Conservation (phyloP, 2,329 filamentous ascomycete species). For the Xylariaceae sp. region DNA sequence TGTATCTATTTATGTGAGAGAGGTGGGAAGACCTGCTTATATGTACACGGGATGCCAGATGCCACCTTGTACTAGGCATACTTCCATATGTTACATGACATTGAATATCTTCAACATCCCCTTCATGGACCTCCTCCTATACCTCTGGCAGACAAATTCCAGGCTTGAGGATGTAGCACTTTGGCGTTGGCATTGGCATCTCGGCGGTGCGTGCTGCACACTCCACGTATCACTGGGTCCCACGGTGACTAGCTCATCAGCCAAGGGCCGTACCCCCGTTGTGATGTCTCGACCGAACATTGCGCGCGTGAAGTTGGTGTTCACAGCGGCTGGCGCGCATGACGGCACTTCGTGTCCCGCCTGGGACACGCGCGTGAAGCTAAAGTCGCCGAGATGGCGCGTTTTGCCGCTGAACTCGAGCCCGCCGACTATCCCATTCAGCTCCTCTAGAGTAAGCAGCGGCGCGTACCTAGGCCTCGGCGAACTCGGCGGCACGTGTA, state of each 20-base stretch:
- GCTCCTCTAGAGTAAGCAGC: slow-evolving; percentile 45
- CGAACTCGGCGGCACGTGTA: slow-evolving; percentile 62
- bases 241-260: slow-evolving; percentile 43
- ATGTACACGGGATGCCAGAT: too few species aligned
- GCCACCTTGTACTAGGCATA: too few species aligned
- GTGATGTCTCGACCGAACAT: slow-evolving; percentile 54
- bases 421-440: slow-evolving; percentile 34
- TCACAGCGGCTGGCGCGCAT: slow-evolving; percentile 11
- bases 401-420: slow-evolving; percentile 58
- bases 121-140: slow-evolving; percentile 27
- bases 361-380: slow-evolving; percentile 49
- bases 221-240: slow-evolving; percentile 43
- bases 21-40: too few species aligned
- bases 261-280: slow-evolving; percentile 55
- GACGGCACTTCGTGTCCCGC: slow-evolving; percentile 20
- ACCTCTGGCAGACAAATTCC: slow-evolving; percentile 26
- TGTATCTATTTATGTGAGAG: too few species aligned
- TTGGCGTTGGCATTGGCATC: slow-evolving; percentile 15
- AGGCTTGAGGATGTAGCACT: slow-evolving; percentile 30
- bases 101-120: too few species aligned
- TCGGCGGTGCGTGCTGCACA: slow-evolving; percentile 47
- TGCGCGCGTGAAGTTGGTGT: slow-evolving; percentile 43
- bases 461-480: slow-evolving; percentile 67
- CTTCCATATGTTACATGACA: too few species aligned
- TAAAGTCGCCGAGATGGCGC: slow-evolving; percentile 65